Conservation (phyloP, 495 filamentous ascomycete genomes). For the Penicillium bialowiezense region DNA sequence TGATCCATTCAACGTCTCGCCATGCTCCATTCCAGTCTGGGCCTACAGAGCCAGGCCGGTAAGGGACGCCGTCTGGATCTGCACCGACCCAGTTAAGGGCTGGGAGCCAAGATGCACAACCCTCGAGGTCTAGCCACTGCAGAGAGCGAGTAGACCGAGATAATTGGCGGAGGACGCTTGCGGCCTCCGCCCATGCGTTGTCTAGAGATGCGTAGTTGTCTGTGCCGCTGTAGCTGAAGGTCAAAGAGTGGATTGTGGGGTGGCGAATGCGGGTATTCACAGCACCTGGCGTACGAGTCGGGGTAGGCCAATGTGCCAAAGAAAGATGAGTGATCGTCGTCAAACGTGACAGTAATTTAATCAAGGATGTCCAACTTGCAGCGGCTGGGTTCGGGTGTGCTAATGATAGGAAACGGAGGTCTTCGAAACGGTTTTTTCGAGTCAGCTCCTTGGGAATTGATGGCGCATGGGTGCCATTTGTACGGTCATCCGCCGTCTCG, state of each 20-base stretch:
- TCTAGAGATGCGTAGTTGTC: conserved; percentile 64
- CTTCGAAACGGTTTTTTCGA: conserved; percentile 42
- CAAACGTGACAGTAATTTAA: conserved; percentile 58
- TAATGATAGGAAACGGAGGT: conserved; percentile 52
- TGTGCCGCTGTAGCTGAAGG: conserved; percentile 53
- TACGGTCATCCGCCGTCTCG: too few relatives aligned
- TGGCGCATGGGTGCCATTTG: conserved; percentile 5
- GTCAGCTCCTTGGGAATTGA: conserved; percentile 42
- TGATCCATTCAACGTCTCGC: conserved; percentile 47
- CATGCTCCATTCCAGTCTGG: conserved; percentile 53
- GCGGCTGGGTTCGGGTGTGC: conserved; percentile 37
- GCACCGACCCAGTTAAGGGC: conserved; percentile 53
- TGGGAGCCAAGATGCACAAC: conserved; percentile 67
- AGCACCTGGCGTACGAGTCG: conserved; percentile 62
- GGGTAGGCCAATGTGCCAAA: conserved; percentile 76
- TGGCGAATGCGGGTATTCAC: conserved; percentile 40
- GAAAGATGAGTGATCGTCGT: conserved; percentile 72
- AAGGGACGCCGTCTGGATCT: conserved; percentile 26
- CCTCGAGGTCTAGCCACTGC: conserved; percentile 77
- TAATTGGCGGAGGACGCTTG: conserved; percentile 64
- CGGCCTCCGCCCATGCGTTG: conserved; percentile 67
- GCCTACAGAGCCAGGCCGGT: conserved; percentile 22
- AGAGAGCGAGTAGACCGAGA: conserved; percentile 66
- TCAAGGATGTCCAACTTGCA: conserved; percentile 66
- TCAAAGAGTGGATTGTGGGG: conserved; percentile 38